Evolutionary conservation across 1,139 yeast genomes (phyloP).

Genomic region (Yamadazyma aaseri): DNA sequence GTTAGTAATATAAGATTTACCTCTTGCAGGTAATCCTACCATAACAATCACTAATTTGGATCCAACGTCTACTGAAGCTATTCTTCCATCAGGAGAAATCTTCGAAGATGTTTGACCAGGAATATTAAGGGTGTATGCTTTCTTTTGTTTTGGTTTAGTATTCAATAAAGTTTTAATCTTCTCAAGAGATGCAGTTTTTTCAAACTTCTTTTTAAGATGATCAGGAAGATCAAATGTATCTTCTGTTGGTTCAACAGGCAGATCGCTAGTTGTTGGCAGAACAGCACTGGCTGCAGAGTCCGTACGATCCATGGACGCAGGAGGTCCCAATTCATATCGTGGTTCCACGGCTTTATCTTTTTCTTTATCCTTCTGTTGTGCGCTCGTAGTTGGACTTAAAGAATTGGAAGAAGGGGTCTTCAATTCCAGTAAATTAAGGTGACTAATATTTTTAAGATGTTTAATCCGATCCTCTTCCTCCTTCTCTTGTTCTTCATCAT

Average conservation of each 20-base stretch:
- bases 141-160: constrained; percentile 41
- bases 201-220: constrained; percentile 34
- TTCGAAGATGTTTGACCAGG: constrained; percentile 90
- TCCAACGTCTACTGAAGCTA: constrained; percentile 69
- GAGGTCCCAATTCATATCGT: not conserved
- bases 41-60: constrained; percentile 87
- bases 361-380: not conserved
- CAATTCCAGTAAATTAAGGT: constrained; percentile 40
- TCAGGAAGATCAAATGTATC: constrained; percentile 24
- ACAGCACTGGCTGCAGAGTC: too few relatives aligned
- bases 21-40: constrained; percentile 94
- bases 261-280: not conserved
- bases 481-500: constrained; percentile 3
- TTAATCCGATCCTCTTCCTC: constrained; percentile 10
- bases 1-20: constrained; percentile 89
- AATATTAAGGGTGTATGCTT: constrained; percentile 81
- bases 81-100: constrained; percentile 78
- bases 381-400: constrained; percentile 10
- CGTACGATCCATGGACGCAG: not conserved
- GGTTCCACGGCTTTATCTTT: too few relatives aligned
- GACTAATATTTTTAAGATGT: constrained; percentile 41
- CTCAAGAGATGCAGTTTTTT: constrained; percentile 44
- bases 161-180: constrained; percentile 36
- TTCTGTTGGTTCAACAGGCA: constrained; percentile 1
- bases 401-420: constrained; percentile 11